Conservation (phyloP, 371 early-diverging fungal species). For the Apophysomyces ossiformis region DNA sequence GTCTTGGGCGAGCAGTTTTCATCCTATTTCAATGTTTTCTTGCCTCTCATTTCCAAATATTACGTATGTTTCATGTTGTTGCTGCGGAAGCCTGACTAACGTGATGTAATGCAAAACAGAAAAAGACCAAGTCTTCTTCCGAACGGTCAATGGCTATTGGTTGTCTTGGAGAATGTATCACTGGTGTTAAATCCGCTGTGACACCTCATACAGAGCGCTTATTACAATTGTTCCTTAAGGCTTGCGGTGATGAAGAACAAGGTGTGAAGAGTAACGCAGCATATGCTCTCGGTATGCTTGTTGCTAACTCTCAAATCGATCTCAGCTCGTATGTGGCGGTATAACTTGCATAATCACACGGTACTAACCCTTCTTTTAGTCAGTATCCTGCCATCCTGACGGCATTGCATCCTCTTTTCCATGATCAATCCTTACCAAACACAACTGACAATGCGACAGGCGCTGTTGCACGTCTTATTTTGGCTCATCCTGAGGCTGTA, state of each 20-base stretch:
- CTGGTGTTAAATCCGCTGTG: constrained; percentile 73
- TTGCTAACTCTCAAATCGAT: constrained; percentile 71
- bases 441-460: constrained; percentile 90
- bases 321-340: constrained; percentile 53
- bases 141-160: constrained; percentile 93
- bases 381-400: constrained; percentile 76
- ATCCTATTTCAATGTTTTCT: constrained; percentile 73
- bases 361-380: constrained; percentile 22
- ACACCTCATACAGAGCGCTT: constrained; percentile 79
- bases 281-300: constrained; percentile 81
- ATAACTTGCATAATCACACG: not conserved
- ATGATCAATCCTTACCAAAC: constrained; percentile 64
- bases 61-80: constrained; percentile 48
- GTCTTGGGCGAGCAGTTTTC: constrained; percentile 78
- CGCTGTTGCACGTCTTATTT: constrained; percentile 82
- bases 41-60: constrained; percentile 83
- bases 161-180: constrained; percentile 81
- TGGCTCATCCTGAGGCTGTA: constrained; percentile 69
- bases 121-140: constrained; percentile 67
- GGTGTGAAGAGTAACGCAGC: constrained; percentile 89
- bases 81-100: too few species aligned
- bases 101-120: constrained; percentile 24
- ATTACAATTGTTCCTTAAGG: constrained; percentile 67
- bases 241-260: constrained; percentile 75
- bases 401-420: constrained; percentile 77